A percentile compares a stretch with the other conserved stretches of the same genome.
Evolutionary conservation across 768 basidiomycete genomes (phyloP).

Genomic region (Podaxis carcinomalis): DNA sequence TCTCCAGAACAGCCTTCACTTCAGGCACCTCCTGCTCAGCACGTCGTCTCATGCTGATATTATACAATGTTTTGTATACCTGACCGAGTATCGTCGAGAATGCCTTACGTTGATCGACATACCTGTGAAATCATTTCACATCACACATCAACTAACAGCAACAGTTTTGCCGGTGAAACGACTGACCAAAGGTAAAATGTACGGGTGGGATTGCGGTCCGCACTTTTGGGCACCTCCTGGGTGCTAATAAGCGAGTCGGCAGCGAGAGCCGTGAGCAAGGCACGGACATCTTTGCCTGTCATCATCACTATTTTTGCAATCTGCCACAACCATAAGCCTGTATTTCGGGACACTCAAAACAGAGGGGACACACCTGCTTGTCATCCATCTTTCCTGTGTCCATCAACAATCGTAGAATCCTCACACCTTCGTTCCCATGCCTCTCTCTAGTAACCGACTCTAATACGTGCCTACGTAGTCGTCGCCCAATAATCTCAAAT

Average conservation of each 20-base stretch:
- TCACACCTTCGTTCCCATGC: slow-evolving; percentile 78
- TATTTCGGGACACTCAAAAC: neutral
- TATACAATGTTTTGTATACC: slow-evolving; percentile 88
- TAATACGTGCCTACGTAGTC: slow-evolving; percentile 65
- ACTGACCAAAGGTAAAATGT: slow-evolving; percentile 89
- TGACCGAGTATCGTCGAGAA: slow-evolving; percentile 72
- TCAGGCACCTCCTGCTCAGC: slow-evolving; percentile 67
- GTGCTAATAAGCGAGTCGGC: slow-evolving; percentile 81
- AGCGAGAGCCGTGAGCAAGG: slow-evolving; percentile 73
- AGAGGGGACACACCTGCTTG: slow-evolving; percentile 66
- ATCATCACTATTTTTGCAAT: slow-evolving; percentile 94
- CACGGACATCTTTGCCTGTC: slow-evolving; percentile 81
- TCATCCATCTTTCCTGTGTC: slow-evolving; percentile 92
- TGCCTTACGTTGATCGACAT: slow-evolving; percentile 81
- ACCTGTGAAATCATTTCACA: slow-evolving; percentile 66
- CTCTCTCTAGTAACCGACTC: slow-evolving; percentile 80
- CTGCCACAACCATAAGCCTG: slow-evolving; percentile 34
- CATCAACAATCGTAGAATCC: slow-evolving; percentile 74
- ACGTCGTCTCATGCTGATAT: slow-evolving; percentile 70
- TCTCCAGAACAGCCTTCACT: slow-evolving; percentile 71
- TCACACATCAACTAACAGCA: neutral
- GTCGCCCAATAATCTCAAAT: slow-evolving; percentile 65
- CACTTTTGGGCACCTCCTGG: slow-evolving; percentile 89
- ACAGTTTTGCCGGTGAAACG: neutral
- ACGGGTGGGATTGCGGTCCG: slow-evolving; percentile 83